Evolutionary conservation across 2,329 filamentous ascomycete species (phyloP).

Genomic region (Calonectria pauciramosa): DNA sequence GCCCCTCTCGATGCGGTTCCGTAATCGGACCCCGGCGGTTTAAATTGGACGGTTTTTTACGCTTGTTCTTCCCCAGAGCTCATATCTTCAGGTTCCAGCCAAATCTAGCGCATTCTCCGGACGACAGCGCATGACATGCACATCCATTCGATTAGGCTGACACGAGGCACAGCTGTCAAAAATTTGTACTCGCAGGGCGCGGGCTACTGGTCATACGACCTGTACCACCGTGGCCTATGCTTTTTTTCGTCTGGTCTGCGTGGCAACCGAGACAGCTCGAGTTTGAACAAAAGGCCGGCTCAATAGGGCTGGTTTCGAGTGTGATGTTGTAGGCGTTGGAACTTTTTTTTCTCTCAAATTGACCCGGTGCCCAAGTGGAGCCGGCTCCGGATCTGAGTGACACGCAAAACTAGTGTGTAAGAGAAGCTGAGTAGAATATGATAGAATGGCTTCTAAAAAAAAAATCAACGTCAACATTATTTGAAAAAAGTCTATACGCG

Average conservation of each 20-base stretch:
- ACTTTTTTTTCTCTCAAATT: neutral
- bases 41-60: neutral
- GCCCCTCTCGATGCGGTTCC: neutral
- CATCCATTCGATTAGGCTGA: slow-evolving; percentile 16
- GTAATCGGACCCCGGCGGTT: neutral
- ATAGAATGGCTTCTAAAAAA: neutral
- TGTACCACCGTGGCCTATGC: neutral
- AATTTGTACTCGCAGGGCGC: neutral
- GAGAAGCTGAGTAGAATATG: neutral
- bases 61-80: neutral
- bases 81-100: neutral
- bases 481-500: neutral
- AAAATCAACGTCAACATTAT: neutral
- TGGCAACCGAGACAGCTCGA: neutral
- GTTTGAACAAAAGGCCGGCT: neutral
- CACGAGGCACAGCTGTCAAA: neutral
- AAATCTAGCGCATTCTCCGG: slow-evolving; percentile 9
- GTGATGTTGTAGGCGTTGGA: neutral
- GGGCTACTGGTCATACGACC: neutral
- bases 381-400: neutral
- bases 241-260: neutral
- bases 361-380: slow-evolving; percentile 11
- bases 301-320: neutral
- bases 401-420: neutral
- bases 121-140: neutral